Percentiles rank a stretch among this genome's conserved stretches.
phyloP scores from a whole-genome alignment of 2,329 filamentous ascomycete genomes.

The Paramyrothecium sp. region DNA sequence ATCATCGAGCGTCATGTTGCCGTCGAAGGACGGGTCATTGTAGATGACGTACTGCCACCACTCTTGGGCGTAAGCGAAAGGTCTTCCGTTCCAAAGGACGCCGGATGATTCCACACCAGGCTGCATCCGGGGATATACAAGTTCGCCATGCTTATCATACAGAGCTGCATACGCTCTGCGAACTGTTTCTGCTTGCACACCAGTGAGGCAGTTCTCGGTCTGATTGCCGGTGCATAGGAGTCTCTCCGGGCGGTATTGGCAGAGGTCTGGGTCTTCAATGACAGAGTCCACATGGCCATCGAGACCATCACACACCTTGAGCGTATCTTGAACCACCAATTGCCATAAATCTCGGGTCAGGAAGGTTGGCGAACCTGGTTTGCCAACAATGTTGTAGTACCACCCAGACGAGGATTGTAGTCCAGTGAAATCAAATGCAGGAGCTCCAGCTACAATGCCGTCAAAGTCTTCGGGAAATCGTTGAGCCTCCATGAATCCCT shows the following conservation, averaged over 20 bases:
- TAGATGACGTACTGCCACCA: constrained; percentile 36
- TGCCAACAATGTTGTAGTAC: constrained; percentile 37
- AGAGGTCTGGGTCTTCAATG: constrained; percentile 42
- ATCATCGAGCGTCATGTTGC: constrained; percentile 35
- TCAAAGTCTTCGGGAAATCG: constrained; percentile 56
- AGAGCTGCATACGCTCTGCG: constrained; percentile 25
- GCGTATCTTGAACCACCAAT: constrained; percentile 17
- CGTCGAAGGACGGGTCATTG: constrained; percentile 32
- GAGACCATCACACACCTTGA: constrained; percentile 45
- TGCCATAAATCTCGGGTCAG: constrained; percentile 19
- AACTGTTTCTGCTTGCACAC: constrained; percentile 36
- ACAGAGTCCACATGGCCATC: constrained; percentile 50
- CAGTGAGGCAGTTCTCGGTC: constrained; percentile 36
- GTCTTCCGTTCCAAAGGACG: neutral
- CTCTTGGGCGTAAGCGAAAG: neutral
- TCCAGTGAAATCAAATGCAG: constrained; percentile 35
- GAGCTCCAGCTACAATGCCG: constrained; percentile 50
- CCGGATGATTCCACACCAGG: constrained; percentile 46
- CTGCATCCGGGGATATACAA: constrained; percentile 44
- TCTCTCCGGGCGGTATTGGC: constrained; percentile 38
- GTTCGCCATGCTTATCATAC: constrained; percentile 23
- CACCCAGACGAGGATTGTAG: constrained; percentile 37
- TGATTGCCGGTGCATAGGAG: constrained; percentile 32
- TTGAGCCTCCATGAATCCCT: constrained; percentile 54
- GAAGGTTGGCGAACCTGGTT: constrained; percentile 25